These are phyloP conservation scores for Dipteronia dyeriana DNA, from an alignment of 345 rosid genomes.

Conservation along the genomic window DNA sequence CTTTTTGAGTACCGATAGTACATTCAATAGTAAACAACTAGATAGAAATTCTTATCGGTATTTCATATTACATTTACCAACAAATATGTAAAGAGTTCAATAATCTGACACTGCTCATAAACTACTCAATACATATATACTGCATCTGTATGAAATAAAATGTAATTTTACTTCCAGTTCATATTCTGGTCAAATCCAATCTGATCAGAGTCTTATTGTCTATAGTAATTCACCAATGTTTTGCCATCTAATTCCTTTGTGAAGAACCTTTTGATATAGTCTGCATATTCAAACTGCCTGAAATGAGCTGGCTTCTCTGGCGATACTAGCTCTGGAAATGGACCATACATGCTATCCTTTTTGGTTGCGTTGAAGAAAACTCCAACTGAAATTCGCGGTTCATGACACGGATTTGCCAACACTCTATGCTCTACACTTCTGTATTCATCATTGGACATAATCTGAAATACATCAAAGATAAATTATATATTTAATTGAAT, in stretches of 20 bases:
- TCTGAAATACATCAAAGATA: constrained; percentile 21
- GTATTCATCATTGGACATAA: constrained; percentile 50
- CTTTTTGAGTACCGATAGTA: too few species aligned
- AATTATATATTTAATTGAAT: too few species aligned
- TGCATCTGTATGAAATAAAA: too few species aligned
- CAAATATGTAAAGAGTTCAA: too few species aligned
- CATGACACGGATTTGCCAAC: constrained; percentile 39
- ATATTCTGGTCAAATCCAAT: too few species aligned
- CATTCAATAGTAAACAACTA: too few species aligned
- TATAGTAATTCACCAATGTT: constrained; percentile 38
- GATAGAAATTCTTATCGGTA: too few species aligned
- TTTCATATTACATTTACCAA: too few species aligned
- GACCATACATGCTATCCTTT: constrained; percentile 35
- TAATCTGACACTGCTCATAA: too few species aligned
- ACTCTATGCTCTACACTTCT: constrained; percentile 47
- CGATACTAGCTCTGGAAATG: constrained; percentile 38
- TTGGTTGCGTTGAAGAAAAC: constrained; percentile 41
- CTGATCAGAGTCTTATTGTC: neutral
- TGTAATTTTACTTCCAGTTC: too few species aligned
- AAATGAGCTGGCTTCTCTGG: constrained; percentile 37
- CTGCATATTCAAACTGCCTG: constrained; percentile 29
- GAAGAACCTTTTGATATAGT: constrained; percentile 43
- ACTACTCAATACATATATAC: too few species aligned
- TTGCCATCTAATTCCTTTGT: constrained; percentile 47
- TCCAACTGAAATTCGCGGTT: constrained; percentile 40